Percentiles rank a stretch among this genome's conserved stretches.
Conservation (phyloP, 2,329 filamentous ascomycete genomes). For the Geosmithia flava region DNA sequence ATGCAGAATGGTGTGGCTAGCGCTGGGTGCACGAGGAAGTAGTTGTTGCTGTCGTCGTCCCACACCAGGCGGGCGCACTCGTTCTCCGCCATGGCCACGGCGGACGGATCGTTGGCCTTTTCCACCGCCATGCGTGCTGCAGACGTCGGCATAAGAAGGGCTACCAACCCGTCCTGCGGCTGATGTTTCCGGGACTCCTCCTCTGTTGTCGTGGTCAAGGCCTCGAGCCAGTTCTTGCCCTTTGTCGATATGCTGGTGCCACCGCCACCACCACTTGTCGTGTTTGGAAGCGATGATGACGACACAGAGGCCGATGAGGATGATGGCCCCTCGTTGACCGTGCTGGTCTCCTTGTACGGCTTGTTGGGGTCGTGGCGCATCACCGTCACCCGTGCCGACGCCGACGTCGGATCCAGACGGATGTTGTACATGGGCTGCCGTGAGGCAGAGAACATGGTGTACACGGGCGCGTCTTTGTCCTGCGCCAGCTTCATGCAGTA, state of each 20-base stretch:
- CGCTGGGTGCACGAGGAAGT: conserved; percentile 52
- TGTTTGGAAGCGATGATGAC: background rate
- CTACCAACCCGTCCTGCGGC: conserved; percentile 51
- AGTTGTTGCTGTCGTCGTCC: conserved; percentile 46
- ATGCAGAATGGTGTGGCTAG: conserved; percentile 52
- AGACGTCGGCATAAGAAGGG: conserved; percentile 54
- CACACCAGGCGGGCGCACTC: conserved; percentile 64
- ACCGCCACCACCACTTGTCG: conserved; percentile 14
- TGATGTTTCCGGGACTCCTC: conserved; percentile 37
- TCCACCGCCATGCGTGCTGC: conserved; percentile 52
- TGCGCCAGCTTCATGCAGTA: conserved; percentile 46
- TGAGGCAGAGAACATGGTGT: conserved; percentile 46
- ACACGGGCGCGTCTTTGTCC: conserved; percentile 49
- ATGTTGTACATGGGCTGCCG: conserved; percentile 56
- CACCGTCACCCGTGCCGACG: conserved; percentile 47
- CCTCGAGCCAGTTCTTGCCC: conserved; percentile 43
- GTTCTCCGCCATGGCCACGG: conserved; percentile 50
- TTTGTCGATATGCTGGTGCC: conserved; percentile 16
- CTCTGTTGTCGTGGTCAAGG: conserved; percentile 45
- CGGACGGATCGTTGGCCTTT: conserved; percentile 42
- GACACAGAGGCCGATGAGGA: conserved; percentile 5
- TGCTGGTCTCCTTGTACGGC: conserved; percentile 32
- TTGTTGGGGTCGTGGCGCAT: conserved; percentile 48
- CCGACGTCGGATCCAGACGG: conserved; percentile 49
- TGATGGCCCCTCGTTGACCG: conserved; percentile 9